Evolutionary conservation across 345 rosid genomes (phyloP).

Genomic region (Gossypium ekmanianum): DNA sequence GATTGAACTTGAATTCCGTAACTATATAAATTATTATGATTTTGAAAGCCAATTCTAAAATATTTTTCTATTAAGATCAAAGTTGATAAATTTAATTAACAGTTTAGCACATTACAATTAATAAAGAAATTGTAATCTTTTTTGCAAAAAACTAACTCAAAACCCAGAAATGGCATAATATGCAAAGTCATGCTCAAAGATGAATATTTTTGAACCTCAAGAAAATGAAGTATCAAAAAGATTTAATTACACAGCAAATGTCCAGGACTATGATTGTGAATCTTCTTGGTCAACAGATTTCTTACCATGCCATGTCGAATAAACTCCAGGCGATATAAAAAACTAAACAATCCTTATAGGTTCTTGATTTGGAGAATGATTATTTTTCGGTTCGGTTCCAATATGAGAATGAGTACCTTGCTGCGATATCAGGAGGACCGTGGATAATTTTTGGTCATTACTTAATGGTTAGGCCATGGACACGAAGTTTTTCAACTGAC

Average conservation of each 20-base stretch:
- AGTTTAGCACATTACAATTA: not conserved
- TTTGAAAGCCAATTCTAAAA: not conserved
- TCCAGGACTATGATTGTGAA: too few relatives aligned
- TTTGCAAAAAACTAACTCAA: constrained; percentile 1
- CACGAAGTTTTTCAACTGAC: too few relatives aligned
- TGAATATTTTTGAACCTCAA: constrained; percentile 14
- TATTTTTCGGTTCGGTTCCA: too few relatives aligned
- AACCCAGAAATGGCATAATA: constrained; percentile 18
- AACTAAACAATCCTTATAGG: too few relatives aligned
- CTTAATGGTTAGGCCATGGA: too few relatives aligned
- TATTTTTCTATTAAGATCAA: not conserved
- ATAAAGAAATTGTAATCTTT: not conserved
- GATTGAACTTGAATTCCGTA: not conserved
- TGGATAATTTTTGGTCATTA: too few relatives aligned
- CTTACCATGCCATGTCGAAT: too few relatives aligned
- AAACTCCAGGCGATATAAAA: too few relatives aligned
- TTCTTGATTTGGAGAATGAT: too few relatives aligned
- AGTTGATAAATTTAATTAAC: not conserved
- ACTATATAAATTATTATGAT: not conserved
- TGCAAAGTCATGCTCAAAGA: constrained; percentile 1
- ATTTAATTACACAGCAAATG: not conserved
- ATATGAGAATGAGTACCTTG: too few relatives aligned
- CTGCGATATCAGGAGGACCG: too few relatives aligned
- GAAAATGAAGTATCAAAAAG: constrained; percentile 7
- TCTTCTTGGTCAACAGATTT: too few relatives aligned